These are phyloP conservation scores for Paramecium primaurelia DNA, from an alignment of 73 alveolate species.

Conservation along the genomic window DNA sequence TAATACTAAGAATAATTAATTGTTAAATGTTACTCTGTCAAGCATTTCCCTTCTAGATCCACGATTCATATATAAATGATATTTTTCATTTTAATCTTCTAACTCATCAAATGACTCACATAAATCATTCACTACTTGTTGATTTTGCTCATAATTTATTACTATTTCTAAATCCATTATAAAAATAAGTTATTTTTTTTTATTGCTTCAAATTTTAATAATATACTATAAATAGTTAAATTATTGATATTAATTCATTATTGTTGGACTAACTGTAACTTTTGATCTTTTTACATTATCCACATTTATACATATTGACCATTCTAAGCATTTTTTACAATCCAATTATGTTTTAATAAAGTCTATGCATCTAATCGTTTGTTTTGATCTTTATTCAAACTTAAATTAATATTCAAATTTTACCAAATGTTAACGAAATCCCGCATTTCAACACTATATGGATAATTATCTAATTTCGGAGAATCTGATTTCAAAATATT, in stretches of 20 bases:
- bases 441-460: conserved; percentile 1
- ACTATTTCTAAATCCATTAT: conserved; percentile 38
- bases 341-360: conserved; percentile 2
- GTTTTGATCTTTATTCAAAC: not conserved
- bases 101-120: conserved; percentile 24
- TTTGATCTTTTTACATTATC: not conserved
- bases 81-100: not conserved
- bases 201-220: not conserved
- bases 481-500: conserved; percentile 36
- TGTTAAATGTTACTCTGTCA: conserved; percentile 1
- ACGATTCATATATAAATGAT: conserved; percentile 34
- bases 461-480: conserved; percentile 35
- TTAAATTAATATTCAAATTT: not conserved
- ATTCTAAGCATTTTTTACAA: not conserved
- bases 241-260: not conserved
- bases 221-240: conserved; percentile 8
- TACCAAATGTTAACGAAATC: conserved; percentile 55
- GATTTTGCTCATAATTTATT: not conserved
- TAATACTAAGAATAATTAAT: not conserved
- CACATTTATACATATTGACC: not conserved
- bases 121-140: not conserved
- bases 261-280: not conserved
- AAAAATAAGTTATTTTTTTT: conserved; percentile 36
- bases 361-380: conserved; percentile 33
- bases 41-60: conserved; percentile 41